Conservation (phyloP, 2,329 filamentous ascomycete species). For the Aspergillus luchuensis region DNA sequence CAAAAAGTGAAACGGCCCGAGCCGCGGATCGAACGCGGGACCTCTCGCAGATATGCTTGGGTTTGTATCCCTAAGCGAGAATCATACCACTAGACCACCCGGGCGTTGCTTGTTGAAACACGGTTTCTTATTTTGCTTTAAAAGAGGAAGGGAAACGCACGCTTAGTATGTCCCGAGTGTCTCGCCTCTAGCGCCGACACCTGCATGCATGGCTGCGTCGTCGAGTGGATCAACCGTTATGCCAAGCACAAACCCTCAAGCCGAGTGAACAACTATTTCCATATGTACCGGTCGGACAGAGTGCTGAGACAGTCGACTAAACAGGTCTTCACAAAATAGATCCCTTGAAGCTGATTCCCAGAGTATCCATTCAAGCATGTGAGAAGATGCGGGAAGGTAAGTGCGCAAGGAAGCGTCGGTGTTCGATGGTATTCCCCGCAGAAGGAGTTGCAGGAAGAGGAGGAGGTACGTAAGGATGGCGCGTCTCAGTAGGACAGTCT, state of each 20-base stretch:
- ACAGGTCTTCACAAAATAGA: too few species aligned
- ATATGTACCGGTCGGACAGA: not conserved
- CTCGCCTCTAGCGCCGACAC: conserved; percentile 6
- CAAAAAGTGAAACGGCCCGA: conserved; percentile 15
- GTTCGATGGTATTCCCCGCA: not conserved
- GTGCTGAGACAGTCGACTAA: not conserved
- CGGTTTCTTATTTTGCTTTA: not conserved
- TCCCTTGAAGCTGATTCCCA: not conserved
- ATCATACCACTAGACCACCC: conserved; percentile 69
- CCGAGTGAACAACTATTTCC: conserved; percentile 1
- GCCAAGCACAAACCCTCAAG: conserved; percentile 26
- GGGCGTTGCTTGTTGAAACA: conserved; percentile 26
- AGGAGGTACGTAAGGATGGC: not conserved
- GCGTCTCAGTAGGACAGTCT: conserved; percentile 65
- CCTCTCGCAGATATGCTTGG: conserved; percentile 30
- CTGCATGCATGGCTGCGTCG: conserved; percentile 22
- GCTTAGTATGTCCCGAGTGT: not conserved
- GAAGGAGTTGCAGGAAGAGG: not conserved
- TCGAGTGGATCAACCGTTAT: conserved; percentile 24
- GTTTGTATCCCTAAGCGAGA: conserved; percentile 63
- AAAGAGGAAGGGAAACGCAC: not conserved
- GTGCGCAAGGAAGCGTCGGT: not conserved
- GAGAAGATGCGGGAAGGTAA: not conserved
- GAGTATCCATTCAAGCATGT: not conserved
- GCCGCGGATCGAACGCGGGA: conserved; percentile 29